These are phyloP conservation scores for Candida sp. DNA, from an alignment of 1,139 yeast genomes.

Conservation along the genomic window DNA sequence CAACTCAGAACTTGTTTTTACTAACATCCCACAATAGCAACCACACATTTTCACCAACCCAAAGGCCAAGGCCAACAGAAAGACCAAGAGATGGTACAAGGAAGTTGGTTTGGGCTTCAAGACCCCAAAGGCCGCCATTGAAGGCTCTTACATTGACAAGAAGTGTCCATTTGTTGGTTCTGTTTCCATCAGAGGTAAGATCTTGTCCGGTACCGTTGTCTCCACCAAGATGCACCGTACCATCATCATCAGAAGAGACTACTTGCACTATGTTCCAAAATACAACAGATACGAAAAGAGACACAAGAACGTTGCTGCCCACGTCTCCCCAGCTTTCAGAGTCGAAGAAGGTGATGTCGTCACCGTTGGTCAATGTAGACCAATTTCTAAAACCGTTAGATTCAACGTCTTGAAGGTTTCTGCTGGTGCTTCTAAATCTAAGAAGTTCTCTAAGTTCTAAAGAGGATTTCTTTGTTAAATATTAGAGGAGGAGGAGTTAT, in stretches of 20 bases:
- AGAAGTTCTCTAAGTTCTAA: conserved; percentile 98
- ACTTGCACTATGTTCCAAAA: conserved; percentile 99
- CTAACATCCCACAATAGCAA: conserved; percentile 59
- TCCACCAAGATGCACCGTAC: conserved; percentile 99
- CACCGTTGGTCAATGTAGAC: conserved; percentile 99
- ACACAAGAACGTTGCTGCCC: conserved; percentile 99
- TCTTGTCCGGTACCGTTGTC: conserved; percentile 98
- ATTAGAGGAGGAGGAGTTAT: conserved; percentile 1
- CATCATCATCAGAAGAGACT: conserved; percentile 99
- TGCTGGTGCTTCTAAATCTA: conserved; percentile 86
- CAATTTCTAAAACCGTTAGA: conserved; percentile 99
- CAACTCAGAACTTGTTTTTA: not conserved
- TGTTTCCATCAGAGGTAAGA: conserved; percentile 99
- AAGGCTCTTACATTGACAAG: conserved; percentile 99
- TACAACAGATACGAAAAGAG: conserved; percentile 99
- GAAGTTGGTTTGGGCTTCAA: conserved; percentile 99
- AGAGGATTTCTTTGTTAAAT: not conserved
- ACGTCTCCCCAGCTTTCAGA: conserved; percentile 99
- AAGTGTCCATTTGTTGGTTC: conserved; percentile 99
- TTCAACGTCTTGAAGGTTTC: conserved; percentile 98
- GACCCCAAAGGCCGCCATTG: conserved; percentile 99
- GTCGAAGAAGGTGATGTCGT: conserved; percentile 99
- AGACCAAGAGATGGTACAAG: conserved; percentile 99
- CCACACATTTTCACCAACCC: conserved; percentile 99
- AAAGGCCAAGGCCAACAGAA: conserved; percentile 98